Conservation (phyloP, 1,284 basidiomycete species). For the Chondrostereum purpureum region DNA sequence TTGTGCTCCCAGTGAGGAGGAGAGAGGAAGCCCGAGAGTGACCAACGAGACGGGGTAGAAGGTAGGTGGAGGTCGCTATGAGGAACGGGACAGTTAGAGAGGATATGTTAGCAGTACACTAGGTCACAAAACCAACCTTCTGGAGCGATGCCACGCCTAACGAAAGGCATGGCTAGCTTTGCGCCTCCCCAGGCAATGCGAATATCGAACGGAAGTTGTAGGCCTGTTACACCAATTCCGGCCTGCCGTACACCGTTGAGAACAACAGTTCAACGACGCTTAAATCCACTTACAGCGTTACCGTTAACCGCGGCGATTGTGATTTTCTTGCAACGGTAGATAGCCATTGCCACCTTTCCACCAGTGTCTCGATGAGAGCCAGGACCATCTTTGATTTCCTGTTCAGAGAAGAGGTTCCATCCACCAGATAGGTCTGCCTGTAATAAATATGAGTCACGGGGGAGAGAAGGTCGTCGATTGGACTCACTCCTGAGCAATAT, state of each 20-base stretch:
- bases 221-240: conserved; percentile 45
- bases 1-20: conserved; percentile 41
- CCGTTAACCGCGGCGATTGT: conserved; percentile 54
- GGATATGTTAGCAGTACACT: not conserved
- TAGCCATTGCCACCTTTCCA: conserved; percentile 38
- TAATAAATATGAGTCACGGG: not conserved
- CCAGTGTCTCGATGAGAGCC: conserved; percentile 45
- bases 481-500: conserved; percentile 46
- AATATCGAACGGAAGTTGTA: conserved; percentile 53
- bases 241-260: too few relatives aligned
- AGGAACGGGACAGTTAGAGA: not conserved
- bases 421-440: conserved; percentile 44
- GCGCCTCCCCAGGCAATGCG: conserved; percentile 49
- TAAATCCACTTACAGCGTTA: conserved; percentile 36
- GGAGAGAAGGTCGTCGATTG: not conserved
- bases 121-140: conserved; percentile 32
- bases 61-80: conserved; percentile 43
- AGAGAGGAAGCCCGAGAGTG: conserved; percentile 43
- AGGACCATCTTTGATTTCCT: conserved; percentile 34
- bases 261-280: not conserved
- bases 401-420: conserved; percentile 32
- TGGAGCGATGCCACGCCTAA: conserved; percentile 45
- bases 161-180: conserved; percentile 48
- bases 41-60: conserved; percentile 48
- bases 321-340: conserved; percentile 49